Evolutionary conservation across 352 stramenopile species (phyloP).

Genomic region (Pythium dissotocum): DNA sequence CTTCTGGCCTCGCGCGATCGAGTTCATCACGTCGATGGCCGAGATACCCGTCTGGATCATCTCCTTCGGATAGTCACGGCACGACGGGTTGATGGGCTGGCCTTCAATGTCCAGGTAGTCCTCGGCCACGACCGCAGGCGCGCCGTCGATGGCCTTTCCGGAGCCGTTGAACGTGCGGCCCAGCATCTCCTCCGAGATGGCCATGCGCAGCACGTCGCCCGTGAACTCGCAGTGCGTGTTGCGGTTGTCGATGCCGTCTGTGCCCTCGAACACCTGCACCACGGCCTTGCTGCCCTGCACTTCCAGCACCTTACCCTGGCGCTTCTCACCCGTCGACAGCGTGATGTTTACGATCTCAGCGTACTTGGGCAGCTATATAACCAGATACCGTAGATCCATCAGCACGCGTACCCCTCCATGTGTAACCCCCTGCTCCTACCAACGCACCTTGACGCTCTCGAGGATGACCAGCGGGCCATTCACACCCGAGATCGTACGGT

Average conservation of each 20-base stretch:
- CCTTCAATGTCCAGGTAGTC: constrained; percentile 99
- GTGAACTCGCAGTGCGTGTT: constrained; percentile 99
- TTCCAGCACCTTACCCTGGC: constrained; percentile 94
- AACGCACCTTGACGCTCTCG: constrained; percentile 97
- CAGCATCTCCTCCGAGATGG: constrained; percentile 99
- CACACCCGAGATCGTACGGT: constrained; percentile 98
- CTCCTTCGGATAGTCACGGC: constrained; percentile 98
- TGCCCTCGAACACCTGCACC: constrained; percentile 98
- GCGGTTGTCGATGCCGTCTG: constrained; percentile 98
- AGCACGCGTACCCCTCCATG: neutral
- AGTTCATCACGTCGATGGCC: constrained; percentile 99
- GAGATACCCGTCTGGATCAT: constrained; percentile 99
- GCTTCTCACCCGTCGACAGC: constrained; percentile 95
- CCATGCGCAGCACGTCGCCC: constrained; percentile 98
- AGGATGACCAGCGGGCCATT: constrained; percentile 99
- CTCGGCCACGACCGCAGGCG: constrained; percentile 97
- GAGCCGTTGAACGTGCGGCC: constrained; percentile 97
- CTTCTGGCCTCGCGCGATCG: constrained; percentile 98
- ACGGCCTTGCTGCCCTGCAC: constrained; percentile 96
- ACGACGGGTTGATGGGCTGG: constrained; percentile 99
- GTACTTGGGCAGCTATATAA: constrained; percentile 92
- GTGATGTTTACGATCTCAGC: constrained; percentile 99
- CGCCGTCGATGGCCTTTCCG: constrained; percentile 97
- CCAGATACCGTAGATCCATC: neutral
- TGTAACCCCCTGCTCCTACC: neutral